Percentiles rank a stretch among this genome's conserved stretches.
Conservation (phyloP, 2,329 filamentous ascomycete genomes). For the Ophiocordyceps camponoti-floridani region DNA sequence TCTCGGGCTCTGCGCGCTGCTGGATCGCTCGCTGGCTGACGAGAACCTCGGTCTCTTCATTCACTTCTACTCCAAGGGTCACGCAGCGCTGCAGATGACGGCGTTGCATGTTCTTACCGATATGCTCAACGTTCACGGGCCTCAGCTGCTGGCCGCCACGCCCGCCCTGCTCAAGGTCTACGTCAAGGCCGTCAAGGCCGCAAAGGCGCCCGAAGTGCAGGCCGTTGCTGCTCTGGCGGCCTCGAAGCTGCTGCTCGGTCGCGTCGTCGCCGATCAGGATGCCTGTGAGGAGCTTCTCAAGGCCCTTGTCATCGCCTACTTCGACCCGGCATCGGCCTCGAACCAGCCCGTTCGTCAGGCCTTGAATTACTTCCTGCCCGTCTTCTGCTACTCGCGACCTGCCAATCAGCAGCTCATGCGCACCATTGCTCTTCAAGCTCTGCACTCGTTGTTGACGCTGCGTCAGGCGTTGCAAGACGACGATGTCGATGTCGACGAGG, state of each 20-base stretch:
- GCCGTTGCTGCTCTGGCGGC: constrained; percentile 65
- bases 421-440: constrained; percentile 50
- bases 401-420: constrained; percentile 76
- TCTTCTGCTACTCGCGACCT: constrained; percentile 73
- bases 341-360: constrained; percentile 77
- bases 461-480: constrained; percentile 59
- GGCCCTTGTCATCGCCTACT: constrained; percentile 71
- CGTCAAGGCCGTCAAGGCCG: constrained; percentile 58
- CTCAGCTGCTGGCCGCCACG: constrained; percentile 51
- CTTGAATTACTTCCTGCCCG: constrained; percentile 83
- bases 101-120: constrained; percentile 85
- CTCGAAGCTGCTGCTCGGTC: constrained; percentile 71
- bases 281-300: constrained; percentile 60
- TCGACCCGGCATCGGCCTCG: constrained; percentile 62
- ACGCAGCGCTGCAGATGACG: constrained; percentile 75
- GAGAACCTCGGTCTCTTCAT: constrained; percentile 88
- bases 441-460: constrained; percentile 58
- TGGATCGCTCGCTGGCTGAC: constrained; percentile 80
- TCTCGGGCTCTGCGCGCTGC: constrained; percentile 74
- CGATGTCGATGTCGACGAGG: constrained; percentile 55
- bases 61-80: constrained; percentile 88
- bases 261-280: constrained; percentile 53
- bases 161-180: constrained; percentile 71
- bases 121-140: constrained; percentile 76
- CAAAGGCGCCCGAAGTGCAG: constrained; percentile 55